Evolutionary conservation across 192 early-diverging fungal species (phyloP).

Genomic region (Entrophospora sp.): DNA sequence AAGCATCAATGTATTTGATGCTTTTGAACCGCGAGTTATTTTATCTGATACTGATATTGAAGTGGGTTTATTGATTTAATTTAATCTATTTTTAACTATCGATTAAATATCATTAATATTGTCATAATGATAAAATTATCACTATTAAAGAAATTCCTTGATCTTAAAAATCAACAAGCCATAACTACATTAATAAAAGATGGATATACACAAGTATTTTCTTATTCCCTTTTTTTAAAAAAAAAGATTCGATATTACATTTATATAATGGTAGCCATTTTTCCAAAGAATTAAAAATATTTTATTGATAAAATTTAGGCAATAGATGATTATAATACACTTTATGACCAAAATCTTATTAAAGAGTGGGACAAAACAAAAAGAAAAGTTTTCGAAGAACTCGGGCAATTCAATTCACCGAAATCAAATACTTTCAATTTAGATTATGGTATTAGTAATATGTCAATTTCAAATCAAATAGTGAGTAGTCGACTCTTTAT

Average conservation of each 20-base stretch:
- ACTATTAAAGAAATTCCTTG: slow-evolving; percentile 9
- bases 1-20: slow-evolving; percentile 14
- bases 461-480: background rate
- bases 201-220: slow-evolving; percentile 4
- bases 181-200: slow-evolving; percentile 15
- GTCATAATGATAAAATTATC: background rate
- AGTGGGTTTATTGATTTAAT: background rate
- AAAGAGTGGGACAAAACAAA: slow-evolving; percentile 69
- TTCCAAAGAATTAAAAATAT: too few relatives aligned
- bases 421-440: background rate
- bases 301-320: slow-evolving; percentile 29
- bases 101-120: background rate
- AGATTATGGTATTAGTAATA: background rate
- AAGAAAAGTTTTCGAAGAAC: slow-evolving; percentile 70
- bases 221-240: background rate
- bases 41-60: slow-evolving; percentile 11
- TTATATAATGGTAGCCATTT: too few relatives aligned
- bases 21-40: slow-evolving; percentile 17
- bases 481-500: background rate
- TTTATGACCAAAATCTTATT: slow-evolving; percentile 46
- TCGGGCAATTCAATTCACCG: slow-evolving; percentile 54
- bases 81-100: background rate
- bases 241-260: background rate
- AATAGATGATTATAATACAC: slow-evolving; percentile 55
- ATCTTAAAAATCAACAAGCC: slow-evolving; percentile 11